Evolutionary conservation across 768 basidiomycete genomes (phyloP), one percentile per base, ranked within the genome.

Genomic region (Termitomyces sp.): DNA sequence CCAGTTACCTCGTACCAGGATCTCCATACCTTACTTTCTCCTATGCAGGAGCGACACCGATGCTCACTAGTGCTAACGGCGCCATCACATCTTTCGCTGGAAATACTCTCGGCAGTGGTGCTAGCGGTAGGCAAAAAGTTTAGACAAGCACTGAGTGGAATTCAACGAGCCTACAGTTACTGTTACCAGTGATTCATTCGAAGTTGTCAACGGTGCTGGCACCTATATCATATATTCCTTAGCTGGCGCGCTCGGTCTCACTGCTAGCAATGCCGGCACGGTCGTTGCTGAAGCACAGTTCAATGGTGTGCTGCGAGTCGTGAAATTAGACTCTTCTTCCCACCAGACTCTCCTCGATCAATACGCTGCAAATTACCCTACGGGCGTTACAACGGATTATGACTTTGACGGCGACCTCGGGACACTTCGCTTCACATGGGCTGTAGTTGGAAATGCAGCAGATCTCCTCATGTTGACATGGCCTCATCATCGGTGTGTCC

Each of bases 21-120:
- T 70, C 70, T 0, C 70, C 70, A 1, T 73, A 71, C 42, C 64
- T 73, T 43, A 70, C 70, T 6, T 69, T 73, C 45, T 64, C 65
- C 15, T 73, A 64, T 50, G 59, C 66, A 14, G 61, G 61, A 11
- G 68, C 71, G 3, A 73, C 70, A 0, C 70, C 71, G 28, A 60
- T 63, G 28, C 58, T 73, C 53, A 73, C 66, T 6, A 71, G 69
- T 31, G 45, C 44, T 30, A 59, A 69, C 21, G 71, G 71, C 1
- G 59, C 63, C 43, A 71, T 73, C 41, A 61, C 64, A 4, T 68
- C 69, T 3, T 66, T 73, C 21, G 65, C 64, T 35, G 71, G 70
- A 21, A 59, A 41, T 5, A 52, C 54, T 10, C 56, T 73, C n/a
- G 61, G 48, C 23, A 44, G 59, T 23, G 64, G 67, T 8, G 54